Evolutionary conservation across 192 early-diverging fungal species (phyloP).

Genomic region (Coemansia sp.): DNA sequence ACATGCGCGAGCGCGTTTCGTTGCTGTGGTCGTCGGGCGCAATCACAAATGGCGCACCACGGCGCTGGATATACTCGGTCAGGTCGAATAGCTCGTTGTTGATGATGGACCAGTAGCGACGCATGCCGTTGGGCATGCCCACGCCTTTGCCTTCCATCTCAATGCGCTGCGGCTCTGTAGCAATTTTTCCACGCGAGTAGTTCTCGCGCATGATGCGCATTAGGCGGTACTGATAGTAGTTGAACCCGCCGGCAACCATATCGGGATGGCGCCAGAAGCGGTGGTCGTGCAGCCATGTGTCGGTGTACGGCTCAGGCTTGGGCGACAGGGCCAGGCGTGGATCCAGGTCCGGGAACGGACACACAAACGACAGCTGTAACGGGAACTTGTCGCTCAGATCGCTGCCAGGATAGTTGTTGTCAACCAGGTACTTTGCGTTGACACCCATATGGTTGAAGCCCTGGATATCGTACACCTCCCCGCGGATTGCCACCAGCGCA

Average conservation of each 20-base stretch:
- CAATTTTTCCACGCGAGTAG: slow-evolving; percentile 68
- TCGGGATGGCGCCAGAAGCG: slow-evolving; percentile 59
- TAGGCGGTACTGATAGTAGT: slow-evolving; percentile 68
- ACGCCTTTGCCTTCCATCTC: slow-evolving; percentile 56
- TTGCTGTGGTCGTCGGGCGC: slow-evolving; percentile 49
- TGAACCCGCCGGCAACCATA: slow-evolving; percentile 50
- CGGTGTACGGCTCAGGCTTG: slow-evolving; percentile 58
- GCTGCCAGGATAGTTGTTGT: slow-evolving; percentile 64
- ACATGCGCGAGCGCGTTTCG: slow-evolving; percentile 53
- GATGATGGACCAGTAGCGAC: slow-evolving; percentile 63
- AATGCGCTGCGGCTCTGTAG: slow-evolving; percentile 59
- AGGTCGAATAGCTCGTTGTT: slow-evolving; percentile 72
- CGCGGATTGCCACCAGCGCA: slow-evolving; percentile 69
- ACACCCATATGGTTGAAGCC: slow-evolving; percentile 60
- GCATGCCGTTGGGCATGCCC: slow-evolving; percentile 39
- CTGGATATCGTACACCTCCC: slow-evolving; percentile 78
- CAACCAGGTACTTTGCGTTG: slow-evolving; percentile 48
- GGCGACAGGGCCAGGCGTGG: slow-evolving; percentile 53
- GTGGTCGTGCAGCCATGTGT: slow-evolving; percentile 70
- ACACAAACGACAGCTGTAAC: slow-evolving; percentile 61
- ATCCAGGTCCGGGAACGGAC: slow-evolving; percentile 57
- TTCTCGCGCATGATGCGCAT: slow-evolving; percentile 62
- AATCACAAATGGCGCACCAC: slow-evolving; percentile 52
- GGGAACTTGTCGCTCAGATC: slow-evolving; percentile 72
- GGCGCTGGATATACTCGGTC: slow-evolving; percentile 63